Evolutionary conservation across 495 filamentous ascomycete species (phyloP).

Genomic region (Penicillium ucsense): DNA sequence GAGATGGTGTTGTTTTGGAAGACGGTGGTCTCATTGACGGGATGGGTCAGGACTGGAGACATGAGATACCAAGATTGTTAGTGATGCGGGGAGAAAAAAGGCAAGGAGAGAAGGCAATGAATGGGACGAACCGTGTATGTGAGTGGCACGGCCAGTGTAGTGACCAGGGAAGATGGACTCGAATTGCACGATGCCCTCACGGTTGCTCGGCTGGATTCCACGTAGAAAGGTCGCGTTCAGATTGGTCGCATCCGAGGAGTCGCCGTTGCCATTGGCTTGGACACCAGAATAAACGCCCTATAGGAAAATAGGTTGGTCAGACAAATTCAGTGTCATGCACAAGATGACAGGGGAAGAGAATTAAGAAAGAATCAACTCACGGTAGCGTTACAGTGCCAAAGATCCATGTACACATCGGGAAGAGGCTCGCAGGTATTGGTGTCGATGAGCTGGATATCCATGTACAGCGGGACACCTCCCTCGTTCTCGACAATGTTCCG

Average conservation of each 20-base stretch:
- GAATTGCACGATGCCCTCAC: constrained; percentile 41
- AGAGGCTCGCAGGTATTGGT: constrained; percentile 47
- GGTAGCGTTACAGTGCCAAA: constrained; percentile 47
- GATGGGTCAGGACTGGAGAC: constrained; percentile 24
- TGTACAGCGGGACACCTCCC: constrained; percentile 43
- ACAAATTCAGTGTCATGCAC: not conserved
- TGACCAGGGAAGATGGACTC: constrained; percentile 46
- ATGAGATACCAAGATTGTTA: not conserved
- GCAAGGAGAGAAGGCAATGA: not conserved
- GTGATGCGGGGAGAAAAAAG: not conserved
- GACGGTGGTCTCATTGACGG: constrained; percentile 21
- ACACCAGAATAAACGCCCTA: constrained; percentile 50
- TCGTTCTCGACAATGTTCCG: constrained; percentile 46
- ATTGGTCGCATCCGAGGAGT: constrained; percentile 21
- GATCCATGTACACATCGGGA: constrained; percentile 46
- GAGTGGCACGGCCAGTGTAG: constrained; percentile 33
- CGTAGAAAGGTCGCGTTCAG: constrained; percentile 42
- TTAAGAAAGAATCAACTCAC: constrained; percentile 4
- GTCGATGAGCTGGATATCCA: constrained; percentile 55
- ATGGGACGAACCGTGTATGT: constrained; percentile 22
- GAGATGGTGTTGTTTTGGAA: constrained; percentile 23
- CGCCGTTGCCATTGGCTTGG: constrained; percentile 42
- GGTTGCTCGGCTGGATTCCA: constrained; percentile 40
- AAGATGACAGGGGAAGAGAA: not conserved
- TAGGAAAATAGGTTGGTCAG: not conserved